A percentile compares a stretch with the other conserved stretches of the same genome.
phyloP scores from a whole-genome alignment of 768 basidiomycete genomes.

The Vararia minispora region DNA sequence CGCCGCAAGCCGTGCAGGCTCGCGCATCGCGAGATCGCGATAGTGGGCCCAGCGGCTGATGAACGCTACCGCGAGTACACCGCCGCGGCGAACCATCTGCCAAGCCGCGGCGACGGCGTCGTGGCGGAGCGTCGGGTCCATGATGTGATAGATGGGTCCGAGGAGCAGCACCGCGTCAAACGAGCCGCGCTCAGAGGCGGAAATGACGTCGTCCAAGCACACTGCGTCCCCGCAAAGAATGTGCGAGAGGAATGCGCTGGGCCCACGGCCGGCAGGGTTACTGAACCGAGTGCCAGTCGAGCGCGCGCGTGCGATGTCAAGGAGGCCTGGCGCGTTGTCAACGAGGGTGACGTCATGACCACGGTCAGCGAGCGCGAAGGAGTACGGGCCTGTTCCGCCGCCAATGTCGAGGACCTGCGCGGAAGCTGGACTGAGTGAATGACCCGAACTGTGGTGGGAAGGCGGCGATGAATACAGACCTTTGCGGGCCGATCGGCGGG shows the following conservation, averaged over 20 bases:
- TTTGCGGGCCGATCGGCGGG: slow-evolving; percentile 2
- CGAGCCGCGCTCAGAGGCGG: slow-evolving; percentile 3
- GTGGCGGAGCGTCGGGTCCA: slow-evolving; percentile 6
- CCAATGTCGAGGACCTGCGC: slow-evolving; percentile 15
- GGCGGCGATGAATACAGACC: no score
- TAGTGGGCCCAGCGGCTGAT: slow-evolving; percentile 14
- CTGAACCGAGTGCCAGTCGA: neutral
- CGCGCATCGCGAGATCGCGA: slow-evolving; percentile 10
- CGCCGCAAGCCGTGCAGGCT: slow-evolving; percentile 6
- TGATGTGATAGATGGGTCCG: slow-evolving; percentile 15
- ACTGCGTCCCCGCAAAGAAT: neutral
- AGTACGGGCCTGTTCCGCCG: slow-evolving; percentile 14
- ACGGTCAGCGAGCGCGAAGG: slow-evolving; percentile 11
- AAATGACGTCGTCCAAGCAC: neutral
- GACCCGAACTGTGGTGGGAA: no score
- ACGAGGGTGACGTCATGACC: slow-evolving; percentile 12
- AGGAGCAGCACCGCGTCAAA: slow-evolving; percentile 16
- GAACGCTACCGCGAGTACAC: slow-evolving; percentile 12
- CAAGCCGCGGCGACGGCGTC: slow-evolving; percentile 9
- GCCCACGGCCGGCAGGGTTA: no score
- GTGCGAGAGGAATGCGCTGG: neutral
- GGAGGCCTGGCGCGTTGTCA: slow-evolving; percentile 11
- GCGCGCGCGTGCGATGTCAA: slow-evolving; percentile 6
- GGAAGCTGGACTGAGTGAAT: no score
- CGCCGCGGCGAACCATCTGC: slow-evolving; percentile 8